phyloP scores from a whole-genome alignment of 306 rosid species.

The Ammopiptanthus mongolicus region DNA sequence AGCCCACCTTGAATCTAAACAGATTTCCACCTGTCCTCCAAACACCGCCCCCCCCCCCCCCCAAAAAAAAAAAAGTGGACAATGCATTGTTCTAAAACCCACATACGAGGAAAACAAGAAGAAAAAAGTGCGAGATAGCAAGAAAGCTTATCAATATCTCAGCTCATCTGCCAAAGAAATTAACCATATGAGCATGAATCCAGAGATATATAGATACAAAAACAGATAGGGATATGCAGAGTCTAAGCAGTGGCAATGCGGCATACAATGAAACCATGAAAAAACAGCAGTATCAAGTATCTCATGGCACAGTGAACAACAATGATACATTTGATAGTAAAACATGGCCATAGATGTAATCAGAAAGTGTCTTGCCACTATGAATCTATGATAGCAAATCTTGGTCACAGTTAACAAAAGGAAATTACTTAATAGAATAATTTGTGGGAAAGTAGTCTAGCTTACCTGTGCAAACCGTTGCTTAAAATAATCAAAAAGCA shows the following conservation, averaged over 20 bases:
- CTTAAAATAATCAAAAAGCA: constrained; percentile 94
- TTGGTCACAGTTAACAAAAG: not conserved
- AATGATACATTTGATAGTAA: not conserved
- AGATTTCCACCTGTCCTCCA: not conserved
- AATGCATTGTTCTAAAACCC: not conserved
- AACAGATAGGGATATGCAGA: not conserved
- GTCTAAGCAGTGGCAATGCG: not conserved
- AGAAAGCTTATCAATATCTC: not conserved
- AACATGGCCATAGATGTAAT: not conserved
- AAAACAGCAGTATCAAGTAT: not conserved
- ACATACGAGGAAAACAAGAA: not conserved
- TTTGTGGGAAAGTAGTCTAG: constrained; percentile 2
- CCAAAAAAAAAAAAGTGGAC: not conserved
- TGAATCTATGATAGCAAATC: not conserved
- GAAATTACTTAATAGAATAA: constrained; percentile 1
- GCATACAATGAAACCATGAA: not conserved
- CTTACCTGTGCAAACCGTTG: constrained; percentile 97
- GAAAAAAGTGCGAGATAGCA: not conserved
- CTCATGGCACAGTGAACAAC: not conserved
- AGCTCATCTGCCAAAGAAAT: not conserved
- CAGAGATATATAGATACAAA: not conserved
- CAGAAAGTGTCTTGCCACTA: not conserved
- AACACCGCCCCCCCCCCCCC: not conserved
- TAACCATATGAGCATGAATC: not conserved
- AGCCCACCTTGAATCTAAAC: not conserved